These are phyloP conservation scores for Gnetum montanum DNA, from an alignment of 75 land plant species.

Conservation along the genomic window DNA sequence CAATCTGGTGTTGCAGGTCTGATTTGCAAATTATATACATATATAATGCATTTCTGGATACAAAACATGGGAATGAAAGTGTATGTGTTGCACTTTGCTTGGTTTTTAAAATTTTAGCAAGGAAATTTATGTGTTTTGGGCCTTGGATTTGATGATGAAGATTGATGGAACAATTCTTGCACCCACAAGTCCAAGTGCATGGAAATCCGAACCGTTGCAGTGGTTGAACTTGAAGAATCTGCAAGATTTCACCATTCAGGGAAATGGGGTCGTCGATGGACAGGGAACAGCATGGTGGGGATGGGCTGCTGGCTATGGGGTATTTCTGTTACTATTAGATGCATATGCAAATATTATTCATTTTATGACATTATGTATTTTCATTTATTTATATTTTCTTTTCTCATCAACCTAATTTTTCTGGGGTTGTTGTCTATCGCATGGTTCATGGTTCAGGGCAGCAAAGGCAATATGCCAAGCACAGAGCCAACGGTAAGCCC, in stretches of 20 bases:
- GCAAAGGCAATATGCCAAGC: neutral
- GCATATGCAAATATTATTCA: neutral
- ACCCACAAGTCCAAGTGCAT: constrained; percentile 10
- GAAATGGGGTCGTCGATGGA: constrained; percentile 24
- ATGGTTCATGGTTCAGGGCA: neutral
- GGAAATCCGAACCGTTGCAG: constrained; percentile 12
- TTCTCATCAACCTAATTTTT: neutral
- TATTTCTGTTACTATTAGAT: neutral
- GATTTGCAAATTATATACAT: neutral
- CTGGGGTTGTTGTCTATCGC: neutral
- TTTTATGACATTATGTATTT: neutral
- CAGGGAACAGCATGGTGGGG: constrained; percentile 32
- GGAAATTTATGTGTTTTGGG: neutral
- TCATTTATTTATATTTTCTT: neutral
- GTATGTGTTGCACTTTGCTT: too few relatives aligned
- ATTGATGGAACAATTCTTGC: constrained; percentile 36
- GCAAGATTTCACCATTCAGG: constrained; percentile 14
- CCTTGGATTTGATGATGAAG: constrained; percentile 1
- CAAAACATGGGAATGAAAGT: neutral
- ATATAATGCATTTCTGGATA: neutral
- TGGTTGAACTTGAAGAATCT: constrained; percentile 31
- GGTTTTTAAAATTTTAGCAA: neutral
- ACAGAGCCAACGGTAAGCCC: constrained; percentile 5
- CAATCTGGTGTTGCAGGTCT: constrained; percentile 32
- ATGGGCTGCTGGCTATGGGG: neutral